Conservation (phyloP, 2,329 filamentous ascomycete genomes). For the Hypoxylon sp. region DNA sequence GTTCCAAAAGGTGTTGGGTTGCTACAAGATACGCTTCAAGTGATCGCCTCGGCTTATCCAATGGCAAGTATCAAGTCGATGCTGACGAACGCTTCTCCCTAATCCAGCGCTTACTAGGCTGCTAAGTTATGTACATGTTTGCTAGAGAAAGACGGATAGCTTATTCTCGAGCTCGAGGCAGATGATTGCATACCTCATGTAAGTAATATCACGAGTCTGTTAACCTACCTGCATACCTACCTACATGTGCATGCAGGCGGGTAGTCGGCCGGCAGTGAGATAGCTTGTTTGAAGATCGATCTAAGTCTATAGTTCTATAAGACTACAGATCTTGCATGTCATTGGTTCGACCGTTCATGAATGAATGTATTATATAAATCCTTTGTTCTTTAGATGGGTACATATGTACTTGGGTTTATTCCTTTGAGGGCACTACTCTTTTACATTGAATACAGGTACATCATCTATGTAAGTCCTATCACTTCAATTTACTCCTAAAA, state of each 20-base stretch:
- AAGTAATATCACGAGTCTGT: slow-evolving; percentile 19
- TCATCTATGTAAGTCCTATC: no score
- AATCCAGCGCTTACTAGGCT: no score
- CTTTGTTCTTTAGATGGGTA: no score
- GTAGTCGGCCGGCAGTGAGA: slow-evolving; percentile 21
- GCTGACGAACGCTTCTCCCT: no score
- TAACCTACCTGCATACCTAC: slow-evolving; percentile 18
- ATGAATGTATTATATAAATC: no score
- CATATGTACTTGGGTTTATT: no score
- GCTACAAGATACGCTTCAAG: slow-evolving; percentile 33
- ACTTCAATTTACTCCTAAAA: no score
- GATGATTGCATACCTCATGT: slow-evolving; percentile 13
- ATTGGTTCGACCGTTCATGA: no score
- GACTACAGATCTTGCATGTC: background rate
- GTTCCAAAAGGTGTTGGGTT: slow-evolving; percentile 24
- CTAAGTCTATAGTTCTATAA: slow-evolving; percentile 19
- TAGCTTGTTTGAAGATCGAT: slow-evolving; percentile 20
- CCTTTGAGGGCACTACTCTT: no score
- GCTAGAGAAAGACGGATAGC: no score
- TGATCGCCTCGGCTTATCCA: slow-evolving; percentile 20
- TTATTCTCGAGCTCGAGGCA: slow-evolving; percentile 6
- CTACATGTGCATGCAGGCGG: slow-evolving; percentile 34
- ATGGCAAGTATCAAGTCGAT: background rate
- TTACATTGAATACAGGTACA: no score
- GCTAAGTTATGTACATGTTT: no score